Base-by-base conservation (phyloP, 345 rosid species). In the Pistacia atlantica region DNA sequence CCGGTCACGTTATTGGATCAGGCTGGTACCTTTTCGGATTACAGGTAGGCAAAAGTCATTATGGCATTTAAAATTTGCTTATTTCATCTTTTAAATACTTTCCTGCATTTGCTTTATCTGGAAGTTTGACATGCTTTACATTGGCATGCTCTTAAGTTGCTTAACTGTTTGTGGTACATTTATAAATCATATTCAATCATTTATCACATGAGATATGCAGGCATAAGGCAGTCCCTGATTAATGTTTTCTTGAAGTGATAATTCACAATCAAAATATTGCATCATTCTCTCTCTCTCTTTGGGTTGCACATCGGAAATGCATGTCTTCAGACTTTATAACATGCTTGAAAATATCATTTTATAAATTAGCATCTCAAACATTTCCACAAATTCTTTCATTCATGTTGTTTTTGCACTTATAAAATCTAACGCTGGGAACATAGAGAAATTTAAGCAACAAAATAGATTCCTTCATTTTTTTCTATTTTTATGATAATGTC, bases 21-120 rank as follows among this genome's bases (percentile, higher is more conserved):
- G 78, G 86, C 82, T 93, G 98, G 99, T 95, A 95, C 80, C 93
- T 95, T 80, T 76, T 93, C 20, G 97, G 97, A 38, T 82, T 95
- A 49, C 97, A 90, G 97, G 99, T 90, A 73, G 45, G 82, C 52
- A 37, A 33, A 67, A 12, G 11, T 74, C 35, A 20, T 72, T 48
- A 46, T 75, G 45, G 58, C 37, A 10, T 67, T 57, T 46, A 42
- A 42, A 28, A 25, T 61, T n/a, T 22, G 25, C 25, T 22, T 22
- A 22, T 22, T 22, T 22, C 25, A 22, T 22, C 25, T 22, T 22
- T 22, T 22, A 17, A 57, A 37, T 11, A 16, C 55, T 38, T 38
- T 78, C 11, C 0, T 31, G 5, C 11, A 52, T 9, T 63, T 65
- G 13, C 35, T 45, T 11, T 49, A 35, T 63, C 2, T 70, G 18